Evolutionary conservation across 257 asterid species (phyloP).

Genomic region (Capsicum pubescens): DNA sequence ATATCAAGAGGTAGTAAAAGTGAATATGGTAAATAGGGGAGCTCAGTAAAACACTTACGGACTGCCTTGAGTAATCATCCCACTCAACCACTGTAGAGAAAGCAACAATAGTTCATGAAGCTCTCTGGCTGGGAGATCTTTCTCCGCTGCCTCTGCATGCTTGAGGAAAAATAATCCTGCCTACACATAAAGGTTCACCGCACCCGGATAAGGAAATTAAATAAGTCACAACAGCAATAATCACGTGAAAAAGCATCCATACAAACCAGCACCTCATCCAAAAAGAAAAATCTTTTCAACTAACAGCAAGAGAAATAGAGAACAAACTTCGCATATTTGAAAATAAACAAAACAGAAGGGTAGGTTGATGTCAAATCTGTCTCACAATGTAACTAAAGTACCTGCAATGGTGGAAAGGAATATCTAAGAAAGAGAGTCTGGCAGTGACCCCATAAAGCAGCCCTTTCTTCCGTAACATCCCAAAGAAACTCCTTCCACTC

Average conservation of each 20-base stretch:
- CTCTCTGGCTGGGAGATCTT: conserved; percentile 88
- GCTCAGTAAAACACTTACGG: conserved; percentile 61
- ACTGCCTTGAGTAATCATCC: conserved; percentile 75
- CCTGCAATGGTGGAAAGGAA: conserved; percentile 91
- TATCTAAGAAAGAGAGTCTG: conserved; percentile 87
- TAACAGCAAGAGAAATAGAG: conserved; percentile 29
- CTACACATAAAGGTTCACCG: conserved; percentile 47
- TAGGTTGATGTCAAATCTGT: neutral
- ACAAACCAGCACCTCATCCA: neutral
- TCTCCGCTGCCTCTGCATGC: conserved; percentile 88
- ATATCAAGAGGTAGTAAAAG: conserved; percentile 26
- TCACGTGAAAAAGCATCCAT: conserved; percentile 26
- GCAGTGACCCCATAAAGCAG: conserved; percentile 96
- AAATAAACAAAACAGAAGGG: conserved; percentile 27
- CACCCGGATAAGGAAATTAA: conserved; percentile 31
- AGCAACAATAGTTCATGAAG: conserved; percentile 89
- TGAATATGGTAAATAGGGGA: conserved; percentile 31
- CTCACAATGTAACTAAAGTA: conserved; percentile 36
- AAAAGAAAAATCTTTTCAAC: neutral
- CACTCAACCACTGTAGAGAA: conserved; percentile 96
- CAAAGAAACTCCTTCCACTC: conserved; percentile 99
- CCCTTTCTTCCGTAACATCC: conserved; percentile 99
- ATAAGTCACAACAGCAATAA: conserved; percentile 27
- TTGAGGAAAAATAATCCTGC: conserved; percentile 93
- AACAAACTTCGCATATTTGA: neutral